These are phyloP conservation scores for Apiospora marii DNA, from an alignment of 2,329 filamentous ascomycete species.

Conservation along the genomic window DNA sequence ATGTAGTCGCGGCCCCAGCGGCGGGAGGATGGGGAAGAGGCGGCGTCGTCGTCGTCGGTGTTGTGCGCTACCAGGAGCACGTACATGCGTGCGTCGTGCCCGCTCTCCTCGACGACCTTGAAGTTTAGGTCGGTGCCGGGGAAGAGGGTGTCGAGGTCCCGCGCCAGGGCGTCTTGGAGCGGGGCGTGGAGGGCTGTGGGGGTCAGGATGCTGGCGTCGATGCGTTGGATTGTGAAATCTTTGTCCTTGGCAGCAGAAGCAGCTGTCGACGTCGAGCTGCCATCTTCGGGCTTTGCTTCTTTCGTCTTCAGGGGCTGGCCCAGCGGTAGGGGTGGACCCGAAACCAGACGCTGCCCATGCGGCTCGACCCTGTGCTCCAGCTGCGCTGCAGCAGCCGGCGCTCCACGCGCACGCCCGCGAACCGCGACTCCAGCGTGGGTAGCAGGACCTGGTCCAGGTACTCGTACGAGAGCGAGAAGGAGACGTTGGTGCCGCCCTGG, in stretches of 20 bases:
- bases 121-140: slow-evolving; percentile 55
- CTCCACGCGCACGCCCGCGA: slow-evolving; percentile 55
- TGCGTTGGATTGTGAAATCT: slow-evolving; percentile 47
- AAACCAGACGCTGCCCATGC: slow-evolving; percentile 54
- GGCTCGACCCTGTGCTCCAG: slow-evolving; percentile 57
- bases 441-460: slow-evolving; percentile 69
- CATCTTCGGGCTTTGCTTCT: slow-evolving; percentile 31
- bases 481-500: slow-evolving; percentile 66
- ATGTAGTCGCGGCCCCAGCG: slow-evolving; percentile 60
- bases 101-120: slow-evolving; percentile 58
- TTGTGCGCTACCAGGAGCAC: slow-evolving; percentile 65
- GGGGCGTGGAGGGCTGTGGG: slow-evolving; percentile 52
- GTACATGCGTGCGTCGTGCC: slow-evolving; percentile 59
- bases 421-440: slow-evolving; percentile 59
- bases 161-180: slow-evolving; percentile 50
- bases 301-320: slow-evolving; percentile 48
- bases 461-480: slow-evolving; percentile 65
- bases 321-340: slow-evolving; percentile 48
- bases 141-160: slow-evolving; percentile 51
- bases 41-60: not conserved
- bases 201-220: slow-evolving; percentile 61
- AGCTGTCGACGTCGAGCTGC: not conserved
- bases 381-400: slow-evolving; percentile 54
- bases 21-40: not conserved
- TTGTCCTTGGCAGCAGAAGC: slow-evolving; percentile 24